Conservation (phyloP, 768 basidiomycete species). For the Coprinopsis cinerea region DNA sequence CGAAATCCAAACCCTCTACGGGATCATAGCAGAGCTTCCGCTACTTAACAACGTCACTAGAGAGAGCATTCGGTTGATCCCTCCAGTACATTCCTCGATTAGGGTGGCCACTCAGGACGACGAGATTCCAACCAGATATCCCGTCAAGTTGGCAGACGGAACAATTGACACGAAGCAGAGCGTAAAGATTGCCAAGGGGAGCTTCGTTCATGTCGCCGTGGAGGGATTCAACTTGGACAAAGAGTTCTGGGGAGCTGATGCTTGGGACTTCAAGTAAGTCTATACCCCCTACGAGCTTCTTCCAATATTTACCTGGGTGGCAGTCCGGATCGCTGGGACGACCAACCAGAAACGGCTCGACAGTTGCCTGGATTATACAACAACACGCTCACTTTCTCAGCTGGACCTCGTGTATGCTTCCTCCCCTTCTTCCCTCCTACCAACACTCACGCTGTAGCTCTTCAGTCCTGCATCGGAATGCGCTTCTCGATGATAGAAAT, state of each 20-base stretch:
- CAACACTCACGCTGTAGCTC: background rate
- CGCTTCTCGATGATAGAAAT: slow-evolving; percentile 82
- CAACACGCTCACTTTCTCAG: slow-evolving; percentile 71
- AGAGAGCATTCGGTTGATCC: slow-evolving; percentile 72
- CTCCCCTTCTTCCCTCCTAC: slow-evolving; percentile 1
- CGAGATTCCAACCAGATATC: slow-evolving; percentile 63
- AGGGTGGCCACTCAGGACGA: slow-evolving; percentile 77
- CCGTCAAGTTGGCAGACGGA: slow-evolving; percentile 49
- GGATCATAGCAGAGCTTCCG: slow-evolving; percentile 52
- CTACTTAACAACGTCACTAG: slow-evolving; percentile 71
- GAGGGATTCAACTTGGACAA: slow-evolving; percentile 79
- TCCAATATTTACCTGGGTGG: too few species aligned
- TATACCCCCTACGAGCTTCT: too few species aligned
- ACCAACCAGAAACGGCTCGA: slow-evolving; percentile 62
- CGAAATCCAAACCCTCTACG: slow-evolving; percentile 57
- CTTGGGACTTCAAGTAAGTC: slow-evolving; percentile 74
- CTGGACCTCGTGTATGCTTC: slow-evolving; percentile 51
- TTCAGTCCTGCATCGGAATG: slow-evolving; percentile 76
- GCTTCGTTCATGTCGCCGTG: slow-evolving; percentile 70
- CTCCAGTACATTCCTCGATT: slow-evolving; percentile 77
- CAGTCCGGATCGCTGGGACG: slow-evolving; percentile 80
- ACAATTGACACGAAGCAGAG: slow-evolving; percentile 34
- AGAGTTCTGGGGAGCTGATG: slow-evolving; percentile 73
- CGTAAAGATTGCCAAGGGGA: slow-evolving; percentile 58
- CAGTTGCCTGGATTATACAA: slow-evolving; percentile 67